Evolutionary conservation across 2,329 filamentous ascomycete species (phyloP), one percentile per base, ranked within the genome.

Genomic region (Microcyclosporella mali): DNA sequence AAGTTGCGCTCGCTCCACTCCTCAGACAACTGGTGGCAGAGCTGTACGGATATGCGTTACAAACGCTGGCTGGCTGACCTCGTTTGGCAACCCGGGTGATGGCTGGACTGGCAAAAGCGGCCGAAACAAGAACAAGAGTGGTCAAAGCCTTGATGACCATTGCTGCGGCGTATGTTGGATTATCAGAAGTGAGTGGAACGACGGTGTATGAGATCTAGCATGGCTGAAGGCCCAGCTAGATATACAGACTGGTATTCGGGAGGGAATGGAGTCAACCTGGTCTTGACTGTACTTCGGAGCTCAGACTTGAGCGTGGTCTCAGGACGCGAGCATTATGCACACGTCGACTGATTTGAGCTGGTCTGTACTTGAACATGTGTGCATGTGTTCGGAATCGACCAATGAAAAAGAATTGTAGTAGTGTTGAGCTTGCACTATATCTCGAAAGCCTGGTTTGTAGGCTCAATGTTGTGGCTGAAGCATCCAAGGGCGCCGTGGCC

Each of bases 351-450:
- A 43, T 40, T 14, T 14, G 40, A 36, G 30, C 12, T 37, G 33
- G 31, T 19, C 19, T 34, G 32, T 18, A 25, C 40, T 36, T 21
- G 27, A 15, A 16, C 30, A 29, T 29, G 21, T 30, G 19, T 28
- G 31, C 17, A 28, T 33, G 45, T 47, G 40, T 27, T 29, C 40
- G 31, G 33, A 41, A 47, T 33, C 18, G 33, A 27, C 45, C 32
- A 47, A 47, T 47, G 40, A 33, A 18, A 11, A 11, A 25, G 6
- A 25, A 9, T 6, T 4, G 9, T 25, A 9, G 21, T 25, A 25
- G 21, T 9, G 21, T 25, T 25, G 21, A 25, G 6, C 4, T 25
- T 9, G 21, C 9, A 25, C 4, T 9, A 25, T 25, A 25, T 6
- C 21, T 25, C 21, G 21, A 25, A 25, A 25, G 21, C 4, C 21